phyloP scores from a whole-genome alignment of 176 grass and related monocot genomes.

The Cenchrus purpureus region DNA sequence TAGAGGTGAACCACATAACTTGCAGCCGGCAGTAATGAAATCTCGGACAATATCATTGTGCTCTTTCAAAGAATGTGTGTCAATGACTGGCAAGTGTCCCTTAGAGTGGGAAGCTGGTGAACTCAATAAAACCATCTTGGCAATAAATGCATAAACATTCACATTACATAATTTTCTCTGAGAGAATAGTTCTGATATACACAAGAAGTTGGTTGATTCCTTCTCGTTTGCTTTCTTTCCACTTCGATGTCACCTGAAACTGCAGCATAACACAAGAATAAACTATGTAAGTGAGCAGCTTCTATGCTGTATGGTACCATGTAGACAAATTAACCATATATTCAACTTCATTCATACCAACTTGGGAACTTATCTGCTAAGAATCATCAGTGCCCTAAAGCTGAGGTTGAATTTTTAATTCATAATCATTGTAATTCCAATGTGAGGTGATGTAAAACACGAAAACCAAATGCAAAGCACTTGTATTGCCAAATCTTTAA shows the following conservation, averaged over 20 bases:
- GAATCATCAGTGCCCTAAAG: neutral
- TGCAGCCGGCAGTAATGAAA: conserved; percentile 62
- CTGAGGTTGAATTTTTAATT: neutral
- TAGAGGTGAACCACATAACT: conserved; percentile 57
- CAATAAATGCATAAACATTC: conserved; percentile 47
- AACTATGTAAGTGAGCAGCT: neutral
- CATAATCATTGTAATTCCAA: conserved; percentile 19
- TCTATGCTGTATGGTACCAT: neutral
- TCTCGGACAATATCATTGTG: conserved; percentile 45
- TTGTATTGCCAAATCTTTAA: neutral
- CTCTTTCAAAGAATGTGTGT: conserved; percentile 44
- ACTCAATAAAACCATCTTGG: conserved; percentile 42
- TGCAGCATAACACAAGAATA: conserved; percentile 21
- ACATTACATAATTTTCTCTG: conserved; percentile 35
- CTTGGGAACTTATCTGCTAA: neutral
- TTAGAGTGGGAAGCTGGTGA: conserved; percentile 26
- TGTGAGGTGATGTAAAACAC: conserved; percentile 29
- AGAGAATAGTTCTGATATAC: conserved; percentile 53
- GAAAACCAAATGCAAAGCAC: conserved; percentile 1
- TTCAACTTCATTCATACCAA: neutral
- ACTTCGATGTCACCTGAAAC: conserved; percentile 47
- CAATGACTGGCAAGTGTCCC: conserved; percentile 20
- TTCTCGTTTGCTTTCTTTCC: conserved; percentile 49
- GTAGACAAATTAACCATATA: neutral
- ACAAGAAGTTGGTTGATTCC: conserved; percentile 3